These are phyloP conservation scores for Pichia insulana DNA, from an alignment of 805 yeast genomes.

Conservation along the genomic window DNA sequence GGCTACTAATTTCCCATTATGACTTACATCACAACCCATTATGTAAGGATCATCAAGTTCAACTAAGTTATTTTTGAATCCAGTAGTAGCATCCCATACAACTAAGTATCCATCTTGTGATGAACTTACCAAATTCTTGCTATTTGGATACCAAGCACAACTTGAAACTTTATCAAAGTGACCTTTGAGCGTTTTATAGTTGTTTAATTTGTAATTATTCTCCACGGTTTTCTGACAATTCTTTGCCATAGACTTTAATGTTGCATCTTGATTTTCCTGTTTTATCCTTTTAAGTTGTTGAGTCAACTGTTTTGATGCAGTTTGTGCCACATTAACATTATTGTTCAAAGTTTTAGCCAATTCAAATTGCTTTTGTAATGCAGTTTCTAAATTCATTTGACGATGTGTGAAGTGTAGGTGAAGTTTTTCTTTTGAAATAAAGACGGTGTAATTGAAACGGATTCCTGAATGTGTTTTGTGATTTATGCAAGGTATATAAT, in stretches of 20 bases:
- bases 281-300: conserved; percentile 23
- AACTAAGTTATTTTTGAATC: conserved; percentile 62
- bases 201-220: conserved; percentile 10
- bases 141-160: conserved; percentile 61
- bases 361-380: conserved; percentile 20
- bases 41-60: conserved; percentile 75
- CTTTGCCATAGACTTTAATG: conserved; percentile 18
- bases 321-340: conserved; percentile 19
- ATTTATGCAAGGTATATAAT: neutral
- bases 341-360: conserved; percentile 15
- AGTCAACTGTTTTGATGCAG: conserved; percentile 20
- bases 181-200: conserved; percentile 37
- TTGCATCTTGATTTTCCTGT: conserved; percentile 22
- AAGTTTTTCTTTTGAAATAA: no score
- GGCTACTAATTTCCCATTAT: conserved; percentile 58
- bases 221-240: conserved; percentile 15
- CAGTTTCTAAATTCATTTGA: conserved; percentile 9
- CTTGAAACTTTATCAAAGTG: conserved; percentile 70
- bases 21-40: conserved; percentile 63
- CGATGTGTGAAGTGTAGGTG: no score
- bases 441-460: no score
- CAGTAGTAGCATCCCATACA: conserved; percentile 73
- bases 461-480: no score
- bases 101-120: conserved; percentile 83
- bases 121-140: conserved; percentile 54